Percentiles rank a stretch among this genome's conserved stretches.
These are phyloP conservation scores for Trichoderma parareesei DNA, from an alignment of 495 filamentous ascomycete genomes.

Conservation along the genomic window DNA sequence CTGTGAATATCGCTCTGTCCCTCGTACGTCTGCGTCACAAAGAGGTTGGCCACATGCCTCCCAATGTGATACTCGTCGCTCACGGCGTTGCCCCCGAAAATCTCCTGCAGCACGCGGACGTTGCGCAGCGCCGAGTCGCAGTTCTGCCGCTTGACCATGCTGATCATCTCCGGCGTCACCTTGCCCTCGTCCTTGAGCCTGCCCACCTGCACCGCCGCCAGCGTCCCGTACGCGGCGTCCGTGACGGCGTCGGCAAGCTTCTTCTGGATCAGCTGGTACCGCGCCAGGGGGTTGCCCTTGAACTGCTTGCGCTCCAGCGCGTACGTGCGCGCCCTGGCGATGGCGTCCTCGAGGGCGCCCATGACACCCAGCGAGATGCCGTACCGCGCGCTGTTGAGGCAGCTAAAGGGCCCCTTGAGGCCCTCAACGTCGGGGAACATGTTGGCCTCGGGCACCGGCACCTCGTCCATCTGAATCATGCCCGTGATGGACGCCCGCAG, in stretches of 20 bases:
- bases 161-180: constrained; percentile 91
- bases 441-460: constrained; percentile 80
- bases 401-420: constrained; percentile 81
- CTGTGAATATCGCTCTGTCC: constrained; percentile 94
- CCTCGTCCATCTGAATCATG: constrained; percentile 92
- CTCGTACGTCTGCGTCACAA: constrained; percentile 97
- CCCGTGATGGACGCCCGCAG: constrained; percentile 90
- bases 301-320: constrained; percentile 91
- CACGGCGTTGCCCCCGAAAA: constrained; percentile 95
- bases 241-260: constrained; percentile 90
- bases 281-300: constrained; percentile 89
- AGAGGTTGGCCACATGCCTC: constrained; percentile 90
- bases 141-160: constrained; percentile 97
- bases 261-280: constrained; percentile 98
- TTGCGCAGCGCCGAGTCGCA: constrained; percentile 84
- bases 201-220: constrained; percentile 84
- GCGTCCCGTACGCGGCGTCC: constrained; percentile 79
- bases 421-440: constrained; percentile 93
- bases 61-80: constrained; percentile 95
- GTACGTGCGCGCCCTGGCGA: constrained; percentile 72
- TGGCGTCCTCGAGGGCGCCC: constrained; percentile 88
- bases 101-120: constrained; percentile 75
- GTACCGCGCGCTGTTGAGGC: constrained; percentile 84
- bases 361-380: constrained; percentile 93
- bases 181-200: constrained; percentile 87